Base-by-base conservation (phyloP, 768 basidiomycete genomes). In the Hygrophoropsis aurantiaca region DNA sequence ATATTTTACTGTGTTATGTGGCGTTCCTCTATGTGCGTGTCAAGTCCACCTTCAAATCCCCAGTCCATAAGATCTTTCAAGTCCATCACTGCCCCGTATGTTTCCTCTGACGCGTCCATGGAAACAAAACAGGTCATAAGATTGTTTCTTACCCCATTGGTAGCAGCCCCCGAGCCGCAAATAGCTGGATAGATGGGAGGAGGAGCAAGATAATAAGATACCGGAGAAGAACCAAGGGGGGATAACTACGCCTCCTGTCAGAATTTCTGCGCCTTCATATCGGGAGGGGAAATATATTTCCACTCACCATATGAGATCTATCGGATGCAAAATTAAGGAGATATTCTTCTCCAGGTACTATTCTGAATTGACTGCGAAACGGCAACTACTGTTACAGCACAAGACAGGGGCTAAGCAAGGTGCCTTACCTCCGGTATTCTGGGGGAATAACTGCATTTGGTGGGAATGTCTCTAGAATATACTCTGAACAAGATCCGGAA, bases 261-360 rank as follows among this genome's bases (percentile, higher is more conserved):
- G 23, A 44, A 35, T 39, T 46, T 27, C 45, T 50, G 36, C 44
- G 56, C 42, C 52, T 13, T 13, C 27, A 30, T 7, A 30, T 30
- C 50, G 13, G 44, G 47, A 36, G 44, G 40, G 43, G 32, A 48
- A 36, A 50, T 24, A 20, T 51, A 16, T 45, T 50, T 30, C 42
- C 39, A 54, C 72, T 58, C 53, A 84, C 84, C 85, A 89, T 88
- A 62, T 88, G 86, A 44, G 85, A 84, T 57, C 86, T 72, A 61
- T 89, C 84, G 16, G 85, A 87, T 9, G 85, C 82, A 67, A 89
- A 87, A 55, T 78, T 58, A 51, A 78, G 66, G 35, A 87, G 61
- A 58, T 73, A 86, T 11, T 62, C 61, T 25, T 62, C 49, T 15
- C 74, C 79, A 47, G 78, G 72, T 48, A 89, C 65, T 25, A 85